Base-by-base conservation (phyloP, 148 eudicot genomes). In the Camellia lanceoleosa region DNA sequence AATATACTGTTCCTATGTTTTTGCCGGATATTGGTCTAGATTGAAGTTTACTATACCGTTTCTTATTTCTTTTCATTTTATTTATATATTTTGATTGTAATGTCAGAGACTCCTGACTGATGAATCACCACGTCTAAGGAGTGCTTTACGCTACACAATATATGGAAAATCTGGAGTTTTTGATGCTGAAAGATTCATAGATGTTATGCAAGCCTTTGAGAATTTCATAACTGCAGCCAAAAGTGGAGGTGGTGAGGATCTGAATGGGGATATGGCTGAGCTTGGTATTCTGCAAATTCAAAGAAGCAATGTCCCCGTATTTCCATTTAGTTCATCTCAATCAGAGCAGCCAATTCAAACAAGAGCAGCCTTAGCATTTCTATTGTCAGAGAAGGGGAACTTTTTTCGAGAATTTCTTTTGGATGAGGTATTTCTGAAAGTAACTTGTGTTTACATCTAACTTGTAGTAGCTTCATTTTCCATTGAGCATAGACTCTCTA, bases 151-250 rank as follows among this genome's bases (percentile, higher is more conserved):
- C 10, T 96, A 96, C 87, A 96, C 98, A 16, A 90, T 96, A 80
- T 96, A 96, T 85, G 99, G 99, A 60, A 93, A 89, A 86, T 82
- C 97, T 79, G 99, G 99, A 75, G 93, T 93, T 68, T 96, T 96
- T 86, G 95, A 96, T 86, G 99, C 99, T 62, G 99, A 93, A 84
- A 90, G 99, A 83, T 96, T 96, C 78, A 89, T 96, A 67, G 99
- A 96, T 88, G 99, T 96, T 68, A 96, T 96, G 99, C 98, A 96
- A 96, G 99, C 99, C 81, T 96, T 96, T 76, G 99, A 96, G 80
- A 93, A 19, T 78, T 96, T 96, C 82, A 90, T 91, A 73, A 87
- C 90, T 71, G 97, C 99, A 20, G 99, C 99, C 51, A 96, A 91
- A 89, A 96, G 99, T 81, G 99, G 98, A 81, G 99, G 99, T 56